Conservation (phyloP, 106 monocot genomes). For the Amphibolis antarctica region DNA sequence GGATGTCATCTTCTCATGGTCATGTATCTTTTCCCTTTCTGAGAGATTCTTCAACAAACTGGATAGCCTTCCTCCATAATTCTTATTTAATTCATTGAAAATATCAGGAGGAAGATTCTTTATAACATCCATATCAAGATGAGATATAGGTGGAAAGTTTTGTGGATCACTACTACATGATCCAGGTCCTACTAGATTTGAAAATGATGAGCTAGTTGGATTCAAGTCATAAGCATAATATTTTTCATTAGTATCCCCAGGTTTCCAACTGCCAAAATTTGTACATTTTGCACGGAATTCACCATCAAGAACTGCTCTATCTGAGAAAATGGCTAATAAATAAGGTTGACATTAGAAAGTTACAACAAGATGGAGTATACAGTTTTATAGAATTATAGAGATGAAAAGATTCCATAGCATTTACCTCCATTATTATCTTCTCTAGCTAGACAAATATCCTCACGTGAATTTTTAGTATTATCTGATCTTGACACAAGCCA, state of each 20-base stretch:
- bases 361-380: not conserved
- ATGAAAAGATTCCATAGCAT: not conserved
- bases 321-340: not conserved
- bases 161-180: slow-evolving; percentile 16
- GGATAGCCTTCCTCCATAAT: slow-evolving; percentile 60
- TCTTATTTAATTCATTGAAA: slow-evolving; percentile 60
- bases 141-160: slow-evolving; percentile 41
- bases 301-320: not conserved
- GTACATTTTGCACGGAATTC: not conserved
- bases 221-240: not conserved
- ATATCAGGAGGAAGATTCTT: slow-evolving; percentile 81
- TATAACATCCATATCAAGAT: slow-evolving; percentile 64
- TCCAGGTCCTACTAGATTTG: not conserved
- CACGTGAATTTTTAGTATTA: slow-evolving; percentile 12
- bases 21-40: slow-evolving; percentile 3
- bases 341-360: not conserved
- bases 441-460: slow-evolving; percentile 1
- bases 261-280: not conserved
- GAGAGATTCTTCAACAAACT: slow-evolving; percentile 25
- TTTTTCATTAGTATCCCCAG: not conserved
- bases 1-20: not conserved
- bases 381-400: too few species aligned
- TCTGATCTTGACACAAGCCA: slow-evolving; percentile 45
- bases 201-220: slow-evolving; percentile 12
- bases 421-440: slow-evolving; percentile 25